Evolutionary conservation across 1,284 basidiomycete genomes (phyloP).

Genomic region (Naganishia sp.): DNA sequence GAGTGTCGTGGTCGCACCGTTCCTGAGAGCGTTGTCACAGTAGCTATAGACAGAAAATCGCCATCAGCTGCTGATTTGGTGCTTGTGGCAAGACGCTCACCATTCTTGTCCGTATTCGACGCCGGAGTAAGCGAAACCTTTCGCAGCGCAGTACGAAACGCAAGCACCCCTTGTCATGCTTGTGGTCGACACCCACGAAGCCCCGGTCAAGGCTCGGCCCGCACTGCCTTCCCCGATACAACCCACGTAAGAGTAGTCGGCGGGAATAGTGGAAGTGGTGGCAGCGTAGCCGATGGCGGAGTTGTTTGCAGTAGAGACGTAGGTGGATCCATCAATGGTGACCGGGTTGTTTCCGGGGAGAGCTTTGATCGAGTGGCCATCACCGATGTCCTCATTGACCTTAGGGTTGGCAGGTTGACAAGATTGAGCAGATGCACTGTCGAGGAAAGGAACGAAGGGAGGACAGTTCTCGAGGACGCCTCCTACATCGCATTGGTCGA

Average conservation of each 20-base stretch:
- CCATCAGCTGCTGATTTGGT: conserved; percentile 32
- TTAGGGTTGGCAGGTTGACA: conserved; percentile 46
- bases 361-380: conserved; percentile 39
- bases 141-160: conserved; percentile 36
- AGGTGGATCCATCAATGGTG: conserved; percentile 39
- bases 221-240: conserved; percentile 11
- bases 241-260: conserved; percentile 37
- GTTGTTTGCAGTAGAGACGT: conserved; percentile 33
- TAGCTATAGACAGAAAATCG: conserved; percentile 17
- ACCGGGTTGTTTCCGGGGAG: conserved; percentile 51
- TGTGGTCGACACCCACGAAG: conserved; percentile 31
- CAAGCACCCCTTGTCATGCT: conserved; percentile 36
- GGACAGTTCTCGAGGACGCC: conserved; percentile 46
- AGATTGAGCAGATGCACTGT: conserved; percentile 39
- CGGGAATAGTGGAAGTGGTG: conserved; percentile 17
- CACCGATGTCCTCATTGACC: conserved; percentile 51
- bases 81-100: not conserved
- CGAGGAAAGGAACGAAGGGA: conserved; percentile 49
- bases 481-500: conserved; percentile 50
- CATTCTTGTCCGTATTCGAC: conserved; percentile 46
- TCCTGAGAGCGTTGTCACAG: conserved; percentile 40
- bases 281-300: conserved; percentile 31
- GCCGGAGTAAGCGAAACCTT: conserved; percentile 41
- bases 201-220: conserved; percentile 38
- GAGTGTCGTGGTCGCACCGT: conserved; percentile 42